Percentiles rank a stretch among this genome's conserved stretches.
phyloP scores from a whole-genome alignment of 495 filamentous ascomycete species.

The Xylaria telfairii region DNA sequence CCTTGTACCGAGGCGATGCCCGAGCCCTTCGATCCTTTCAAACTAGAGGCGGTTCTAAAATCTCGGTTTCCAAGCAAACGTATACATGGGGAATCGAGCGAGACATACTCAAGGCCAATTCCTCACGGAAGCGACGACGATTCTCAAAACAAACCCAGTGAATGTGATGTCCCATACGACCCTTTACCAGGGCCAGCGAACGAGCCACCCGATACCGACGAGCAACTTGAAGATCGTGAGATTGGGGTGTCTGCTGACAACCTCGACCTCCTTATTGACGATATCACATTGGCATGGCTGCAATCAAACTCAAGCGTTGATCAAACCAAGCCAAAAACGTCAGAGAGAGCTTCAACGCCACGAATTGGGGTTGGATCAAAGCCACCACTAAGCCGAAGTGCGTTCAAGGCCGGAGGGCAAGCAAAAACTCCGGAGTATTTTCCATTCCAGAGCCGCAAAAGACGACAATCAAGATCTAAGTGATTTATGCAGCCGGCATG shows the following conservation, averaged over 20 bases:
- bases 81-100: neutral
- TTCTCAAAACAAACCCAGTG: neutral
- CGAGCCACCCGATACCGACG: conserved; percentile 21
- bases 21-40: conserved; percentile 25
- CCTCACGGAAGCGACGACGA: neutral
- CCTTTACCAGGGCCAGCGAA: neutral
- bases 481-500: neutral
- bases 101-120: neutral
- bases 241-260: neutral
- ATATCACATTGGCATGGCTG: neutral
- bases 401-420: neutral
- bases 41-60: conserved; percentile 23
- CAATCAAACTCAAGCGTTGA: neutral
- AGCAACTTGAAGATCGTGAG: conserved; percentile 20
- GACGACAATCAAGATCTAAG: neutral
- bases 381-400: conserved; percentile 35
- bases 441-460: conserved; percentile 21
- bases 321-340: neutral
- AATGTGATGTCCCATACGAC: no score
- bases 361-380: conserved; percentile 35
- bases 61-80: neutral
- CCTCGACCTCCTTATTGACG: neutral
- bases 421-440: conserved; percentile 31
- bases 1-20: conserved; percentile 28
- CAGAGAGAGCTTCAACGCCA: conserved; percentile 21